A percentile compares a stretch with the other conserved stretches of the same genome.
phyloP scores from a whole-genome alignment of 345 rosid genomes.

The Linum lewisii region DNA sequence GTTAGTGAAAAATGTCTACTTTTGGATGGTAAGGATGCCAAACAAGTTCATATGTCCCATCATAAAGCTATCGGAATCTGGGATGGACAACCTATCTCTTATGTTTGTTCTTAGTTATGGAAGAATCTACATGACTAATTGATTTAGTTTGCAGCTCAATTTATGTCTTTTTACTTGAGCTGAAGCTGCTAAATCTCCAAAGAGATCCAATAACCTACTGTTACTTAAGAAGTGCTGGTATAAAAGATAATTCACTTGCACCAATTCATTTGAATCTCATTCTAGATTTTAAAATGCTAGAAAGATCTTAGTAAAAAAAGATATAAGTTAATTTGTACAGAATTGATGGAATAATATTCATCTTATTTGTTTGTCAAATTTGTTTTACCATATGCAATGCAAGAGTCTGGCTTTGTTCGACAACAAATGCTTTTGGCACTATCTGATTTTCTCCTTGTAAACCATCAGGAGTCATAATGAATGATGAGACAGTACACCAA shows the following conservation, averaged over 20 bases:
- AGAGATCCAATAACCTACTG: no score
- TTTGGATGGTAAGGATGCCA: background rate
- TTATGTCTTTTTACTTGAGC: no score
- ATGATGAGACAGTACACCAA: conserved; percentile 92
- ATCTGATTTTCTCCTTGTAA: conserved; percentile 12
- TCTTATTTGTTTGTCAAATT: background rate
- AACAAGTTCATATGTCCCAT: background rate
- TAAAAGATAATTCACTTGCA: no score
- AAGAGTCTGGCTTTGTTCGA: background rate
- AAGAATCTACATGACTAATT: no score
- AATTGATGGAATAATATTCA: background rate
- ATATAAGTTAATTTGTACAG: no score
- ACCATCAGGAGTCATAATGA: conserved; percentile 68
- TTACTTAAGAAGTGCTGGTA: no score
- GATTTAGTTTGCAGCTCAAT: no score
- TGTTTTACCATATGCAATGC: background rate
- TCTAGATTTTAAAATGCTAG: background rate
- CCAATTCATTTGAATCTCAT: no score
- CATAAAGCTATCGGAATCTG: no score
- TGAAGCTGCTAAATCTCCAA: no score
- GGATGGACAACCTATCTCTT: no score
- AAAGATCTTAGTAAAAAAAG: background rate
- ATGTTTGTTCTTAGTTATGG: no score
- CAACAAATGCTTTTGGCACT: background rate
- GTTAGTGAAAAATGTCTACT: background rate